A percentile compares a stretch with the other conserved stretches of the same genome.
These are phyloP conservation scores for Xylariaceae sp. DNA, from an alignment of 2,329 filamentous ascomycete species.

Conservation along the genomic window DNA sequence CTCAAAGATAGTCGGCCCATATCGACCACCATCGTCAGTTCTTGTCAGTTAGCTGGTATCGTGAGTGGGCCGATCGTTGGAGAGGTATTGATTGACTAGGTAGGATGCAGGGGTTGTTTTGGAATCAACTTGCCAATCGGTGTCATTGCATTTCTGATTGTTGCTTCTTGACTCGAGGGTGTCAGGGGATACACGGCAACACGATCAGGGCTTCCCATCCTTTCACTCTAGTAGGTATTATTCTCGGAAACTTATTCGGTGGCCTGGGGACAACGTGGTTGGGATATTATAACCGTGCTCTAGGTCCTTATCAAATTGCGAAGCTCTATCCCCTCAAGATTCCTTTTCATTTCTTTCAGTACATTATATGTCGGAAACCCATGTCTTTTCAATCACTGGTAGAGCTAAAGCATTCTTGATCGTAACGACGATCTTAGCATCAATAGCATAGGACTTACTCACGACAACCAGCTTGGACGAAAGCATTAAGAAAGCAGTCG, in stretches of 20 bases:
- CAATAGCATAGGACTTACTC: constrained; percentile 11
- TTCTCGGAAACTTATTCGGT: constrained; percentile 1
- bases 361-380: too few species aligned
- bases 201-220: background rate
- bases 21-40: constrained; percentile 5
- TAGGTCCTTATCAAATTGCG: too few species aligned
- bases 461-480: constrained; percentile 10
- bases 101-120: constrained; percentile 7
- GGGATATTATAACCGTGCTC: constrained; percentile 1
- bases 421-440: constrained; percentile 8
- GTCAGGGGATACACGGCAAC: background rate
- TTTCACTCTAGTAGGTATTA: background rate
- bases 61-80: constrained; percentile 7
- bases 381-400: constrained; percentile 1
- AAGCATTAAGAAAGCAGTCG: constrained; percentile 2
- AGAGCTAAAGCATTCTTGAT: constrained; percentile 13
- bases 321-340: too few species aligned
- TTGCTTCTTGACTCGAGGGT: constrained; percentile 1
- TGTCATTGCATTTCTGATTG: constrained; percentile 2
- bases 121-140: constrained; percentile 10
- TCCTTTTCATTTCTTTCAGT: too few species aligned
- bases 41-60: constrained; percentile 6
- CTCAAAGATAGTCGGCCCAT: constrained; percentile 3
- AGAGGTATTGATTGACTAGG: constrained; percentile 6
- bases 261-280: constrained; percentile 1